Conservation (phyloP, 352 stramenopile genomes). For the Blastocystis sp. region DNA sequence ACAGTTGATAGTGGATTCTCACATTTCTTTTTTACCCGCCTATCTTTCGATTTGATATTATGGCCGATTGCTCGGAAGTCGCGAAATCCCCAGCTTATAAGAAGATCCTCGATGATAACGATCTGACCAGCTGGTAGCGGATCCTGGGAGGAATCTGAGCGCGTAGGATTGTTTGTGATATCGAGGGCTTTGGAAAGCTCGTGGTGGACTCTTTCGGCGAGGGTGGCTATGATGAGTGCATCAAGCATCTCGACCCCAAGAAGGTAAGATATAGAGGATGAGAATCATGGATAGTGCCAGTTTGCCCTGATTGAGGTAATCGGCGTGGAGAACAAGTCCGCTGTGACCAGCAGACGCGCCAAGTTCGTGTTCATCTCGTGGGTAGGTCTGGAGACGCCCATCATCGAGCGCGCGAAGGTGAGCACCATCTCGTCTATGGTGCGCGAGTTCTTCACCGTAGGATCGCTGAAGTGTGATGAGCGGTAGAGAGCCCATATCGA, state of each 20-base stretch:
- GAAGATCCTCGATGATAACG: slow-evolving; percentile 63
- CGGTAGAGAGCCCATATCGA: slow-evolving; percentile 52
- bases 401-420: slow-evolving; percentile 65
- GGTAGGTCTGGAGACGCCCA: slow-evolving; percentile 49
- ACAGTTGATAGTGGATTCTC: neutral
- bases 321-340: slow-evolving; percentile 58
- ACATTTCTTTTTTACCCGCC: slow-evolving; percentile 42
- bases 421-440: slow-evolving; percentile 25
- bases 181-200: slow-evolving; percentile 43
- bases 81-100: slow-evolving; percentile 52
- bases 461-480: neutral
- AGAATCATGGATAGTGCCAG: slow-evolving; percentile 32
- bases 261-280: neutral
- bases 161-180: slow-evolving; percentile 66
- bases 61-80: slow-evolving; percentile 36
- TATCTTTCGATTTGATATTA: neutral
- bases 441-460: slow-evolving; percentile 62
- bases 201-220: slow-evolving; percentile 54
- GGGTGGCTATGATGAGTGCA: slow-evolving; percentile 68
- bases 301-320: slow-evolving; percentile 63
- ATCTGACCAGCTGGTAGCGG: slow-evolving; percentile 60
- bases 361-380: slow-evolving; percentile 69
- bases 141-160: neutral
- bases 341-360: slow-evolving; percentile 49
- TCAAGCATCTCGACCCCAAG: slow-evolving; percentile 48